Percentiles rank a stretch among this genome's conserved stretches.
These are phyloP conservation scores for Leishmania tarentolae DNA, from an alignment of 208 protist genomes.

Conservation along the genomic window DNA sequence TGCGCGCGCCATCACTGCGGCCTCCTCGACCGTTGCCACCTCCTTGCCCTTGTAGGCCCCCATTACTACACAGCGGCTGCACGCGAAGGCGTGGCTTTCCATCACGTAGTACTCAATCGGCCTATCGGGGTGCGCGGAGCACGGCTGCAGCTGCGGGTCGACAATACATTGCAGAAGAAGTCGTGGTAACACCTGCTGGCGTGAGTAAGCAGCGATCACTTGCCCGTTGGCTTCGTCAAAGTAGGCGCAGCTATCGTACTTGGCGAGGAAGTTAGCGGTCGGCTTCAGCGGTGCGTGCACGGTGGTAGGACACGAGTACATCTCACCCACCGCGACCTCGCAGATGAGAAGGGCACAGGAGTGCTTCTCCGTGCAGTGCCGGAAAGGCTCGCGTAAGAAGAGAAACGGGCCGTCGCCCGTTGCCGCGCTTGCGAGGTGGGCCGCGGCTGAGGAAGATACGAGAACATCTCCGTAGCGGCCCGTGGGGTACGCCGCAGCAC, in stretches of 20 bases:
- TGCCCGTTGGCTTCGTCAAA: slow-evolving; percentile 38
- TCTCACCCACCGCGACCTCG: slow-evolving; percentile 64
- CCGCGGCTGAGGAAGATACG: neutral
- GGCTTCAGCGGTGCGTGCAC: slow-evolving; percentile 31
- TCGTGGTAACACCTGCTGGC: slow-evolving; percentile 64
- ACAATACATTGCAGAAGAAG: slow-evolving; percentile 66
- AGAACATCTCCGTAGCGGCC: neutral
- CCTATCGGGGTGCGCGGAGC: slow-evolving; percentile 58
- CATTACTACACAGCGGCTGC: slow-evolving; percentile 73
- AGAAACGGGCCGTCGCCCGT: slow-evolving; percentile 23
- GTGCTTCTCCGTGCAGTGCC: slow-evolving; percentile 32
- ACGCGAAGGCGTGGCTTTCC: slow-evolving; percentile 59
- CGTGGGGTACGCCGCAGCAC: neutral
- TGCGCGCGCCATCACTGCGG: slow-evolving; percentile 52
- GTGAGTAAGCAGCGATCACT: slow-evolving; percentile 51
- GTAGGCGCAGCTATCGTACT: slow-evolving; percentile 67
- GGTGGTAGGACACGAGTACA: slow-evolving; percentile 27
- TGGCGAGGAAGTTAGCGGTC: slow-evolving; percentile 33
- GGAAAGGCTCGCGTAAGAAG: slow-evolving; percentile 66
- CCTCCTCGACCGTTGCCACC: slow-evolving; percentile 64
- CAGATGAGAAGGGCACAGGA: slow-evolving; percentile 64
- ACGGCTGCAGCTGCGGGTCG: slow-evolving; percentile 55
- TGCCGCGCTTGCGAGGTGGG: neutral
- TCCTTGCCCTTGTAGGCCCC: slow-evolving; percentile 56
- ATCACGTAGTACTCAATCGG: slow-evolving; percentile 79